phyloP scores from a whole-genome alignment of 192 early-diverging fungal species.

The Backusella westeae region DNA sequence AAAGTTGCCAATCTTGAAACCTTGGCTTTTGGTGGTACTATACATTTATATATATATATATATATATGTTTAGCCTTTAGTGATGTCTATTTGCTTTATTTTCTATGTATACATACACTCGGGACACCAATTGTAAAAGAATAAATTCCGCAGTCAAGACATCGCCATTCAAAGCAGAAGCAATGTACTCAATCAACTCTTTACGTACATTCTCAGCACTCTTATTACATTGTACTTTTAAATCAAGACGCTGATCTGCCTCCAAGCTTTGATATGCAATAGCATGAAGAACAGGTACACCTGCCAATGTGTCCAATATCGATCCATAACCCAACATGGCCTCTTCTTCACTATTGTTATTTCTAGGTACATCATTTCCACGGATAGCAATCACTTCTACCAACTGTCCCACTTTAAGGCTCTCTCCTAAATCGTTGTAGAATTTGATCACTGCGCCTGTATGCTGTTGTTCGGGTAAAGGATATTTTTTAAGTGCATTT shows the following conservation, averaged over 20 bases:
- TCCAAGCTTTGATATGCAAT: slow-evolving; percentile 43
- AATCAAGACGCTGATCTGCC: neutral
- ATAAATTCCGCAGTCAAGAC: slow-evolving; percentile 65
- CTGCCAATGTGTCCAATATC: neutral
- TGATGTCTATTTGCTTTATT: neutral
- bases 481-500: slow-evolving; percentile 46
- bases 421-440: slow-evolving; percentile 25
- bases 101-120: slow-evolving; percentile 42
- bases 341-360: neutral
- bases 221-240: neutral
- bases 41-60: neutral
- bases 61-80: neutral
- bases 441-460: slow-evolving; percentile 62
- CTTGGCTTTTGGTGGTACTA: slow-evolving; percentile 43
- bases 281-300: slow-evolving; percentile 49
- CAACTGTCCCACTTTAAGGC: slow-evolving; percentile 53
- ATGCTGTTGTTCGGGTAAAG: slow-evolving; percentile 56
- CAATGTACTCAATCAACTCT: slow-evolving; percentile 54
- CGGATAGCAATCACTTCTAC: slow-evolving; percentile 69
- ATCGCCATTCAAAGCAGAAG: slow-evolving; percentile 59
- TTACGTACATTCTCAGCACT: slow-evolving; percentile 30
- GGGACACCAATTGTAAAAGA: slow-evolving; percentile 65
- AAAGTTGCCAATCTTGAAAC: slow-evolving; percentile 65
- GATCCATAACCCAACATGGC: neutral
- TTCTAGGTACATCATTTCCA: slow-evolving; percentile 14